These are phyloP conservation scores for Cyberlindnera euphorbiiphila DNA, from an alignment of 805 yeast genomes.

Conservation along the genomic window DNA sequence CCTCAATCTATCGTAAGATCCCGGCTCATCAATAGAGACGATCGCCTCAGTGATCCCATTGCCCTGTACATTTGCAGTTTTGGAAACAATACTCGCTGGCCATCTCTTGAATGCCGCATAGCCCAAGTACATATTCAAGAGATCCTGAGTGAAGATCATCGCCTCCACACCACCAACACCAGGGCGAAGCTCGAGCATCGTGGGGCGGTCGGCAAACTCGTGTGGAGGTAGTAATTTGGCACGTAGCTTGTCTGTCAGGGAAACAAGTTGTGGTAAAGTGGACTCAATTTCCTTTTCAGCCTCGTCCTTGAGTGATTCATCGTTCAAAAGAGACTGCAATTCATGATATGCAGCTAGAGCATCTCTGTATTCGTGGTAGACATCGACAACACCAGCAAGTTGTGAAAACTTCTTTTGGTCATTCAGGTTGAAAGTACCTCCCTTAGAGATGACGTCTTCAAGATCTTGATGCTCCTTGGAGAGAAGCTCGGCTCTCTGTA, in stretches of 20 bases:
- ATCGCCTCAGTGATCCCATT: conserved; percentile 76
- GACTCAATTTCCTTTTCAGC: conserved; percentile 58
- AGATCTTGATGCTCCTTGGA: conserved; percentile 38
- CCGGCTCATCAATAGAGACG: conserved; percentile 66
- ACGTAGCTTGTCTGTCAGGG: conserved; percentile 45
- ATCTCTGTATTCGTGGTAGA: conserved; percentile 35
- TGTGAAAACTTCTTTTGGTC: conserved; percentile 47
- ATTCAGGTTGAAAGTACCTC: conserved; percentile 40
- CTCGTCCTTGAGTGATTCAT: conserved; percentile 48
- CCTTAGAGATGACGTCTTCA: conserved; percentile 40
- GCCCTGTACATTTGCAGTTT: conserved; percentile 53
- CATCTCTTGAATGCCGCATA: conserved; percentile 65
- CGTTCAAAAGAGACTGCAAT: conserved; percentile 43
- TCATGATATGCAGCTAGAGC: conserved; percentile 32
- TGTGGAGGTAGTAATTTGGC: conserved; percentile 68
- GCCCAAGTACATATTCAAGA: conserved; percentile 75
- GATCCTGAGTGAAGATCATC: conserved; percentile 74
- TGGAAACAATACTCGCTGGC: conserved; percentile 59
- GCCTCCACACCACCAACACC: conserved; percentile 98
- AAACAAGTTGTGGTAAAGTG: conserved; percentile 41
- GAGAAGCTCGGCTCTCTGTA: conserved; percentile 43
- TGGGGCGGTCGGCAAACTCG: conserved; percentile 69
- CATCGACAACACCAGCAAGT: conserved; percentile 40
- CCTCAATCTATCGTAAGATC: conserved; percentile 68
- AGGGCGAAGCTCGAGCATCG: conserved; percentile 83